Evolutionary conservation across 495 filamentous ascomycete genomes (phyloP).

Genomic region (Darksidea phi): DNA sequence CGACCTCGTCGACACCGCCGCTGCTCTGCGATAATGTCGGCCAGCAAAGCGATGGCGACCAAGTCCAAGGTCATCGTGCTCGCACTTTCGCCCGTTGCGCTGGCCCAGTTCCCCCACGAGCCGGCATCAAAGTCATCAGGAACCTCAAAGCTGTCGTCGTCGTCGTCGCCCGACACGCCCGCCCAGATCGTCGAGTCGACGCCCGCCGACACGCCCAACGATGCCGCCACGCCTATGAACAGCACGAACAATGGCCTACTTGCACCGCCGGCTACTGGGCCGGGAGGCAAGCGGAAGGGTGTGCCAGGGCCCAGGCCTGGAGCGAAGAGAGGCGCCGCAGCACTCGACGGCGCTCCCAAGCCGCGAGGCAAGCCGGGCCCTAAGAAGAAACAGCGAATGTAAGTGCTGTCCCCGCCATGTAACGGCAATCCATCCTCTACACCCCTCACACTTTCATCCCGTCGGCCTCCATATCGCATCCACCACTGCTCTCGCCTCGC

Average conservation of each 20-base stretch:
- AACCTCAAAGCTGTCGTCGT: slow-evolving; percentile 41
- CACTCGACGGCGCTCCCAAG: slow-evolving; percentile 61
- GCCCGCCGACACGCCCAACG: slow-evolving; percentile 56
- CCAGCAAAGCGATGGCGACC: slow-evolving; percentile 45
- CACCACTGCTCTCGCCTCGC: neutral
- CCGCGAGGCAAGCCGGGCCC: slow-evolving; percentile 83
- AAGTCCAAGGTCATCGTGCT: slow-evolving; percentile 53
- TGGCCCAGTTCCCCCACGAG: slow-evolving; percentile 50
- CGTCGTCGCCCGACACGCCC: slow-evolving; percentile 46
- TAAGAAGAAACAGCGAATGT: slow-evolving; percentile 94
- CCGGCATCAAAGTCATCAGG: slow-evolving; percentile 28
- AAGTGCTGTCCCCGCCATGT: slow-evolving; percentile 49
- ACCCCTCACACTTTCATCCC: neutral
- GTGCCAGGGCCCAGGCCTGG: slow-evolving; percentile 57
- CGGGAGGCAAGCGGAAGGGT: slow-evolving; percentile 60
- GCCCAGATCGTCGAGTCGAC: slow-evolving; percentile 54
- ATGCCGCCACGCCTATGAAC: slow-evolving; percentile 55
- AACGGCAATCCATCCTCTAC: neutral
- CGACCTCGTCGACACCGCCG: slow-evolving; percentile 13
- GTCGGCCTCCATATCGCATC: neutral
- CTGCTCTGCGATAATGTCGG: slow-evolving; percentile 19
- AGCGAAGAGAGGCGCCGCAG: slow-evolving; percentile 54
- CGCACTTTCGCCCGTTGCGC: slow-evolving; percentile 51
- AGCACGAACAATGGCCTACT: slow-evolving; percentile 52
- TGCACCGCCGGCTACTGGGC: slow-evolving; percentile 49